Conservation (phyloP, 2,329 filamentous ascomycete genomes). For the Dothideomycetes sp. region DNA sequence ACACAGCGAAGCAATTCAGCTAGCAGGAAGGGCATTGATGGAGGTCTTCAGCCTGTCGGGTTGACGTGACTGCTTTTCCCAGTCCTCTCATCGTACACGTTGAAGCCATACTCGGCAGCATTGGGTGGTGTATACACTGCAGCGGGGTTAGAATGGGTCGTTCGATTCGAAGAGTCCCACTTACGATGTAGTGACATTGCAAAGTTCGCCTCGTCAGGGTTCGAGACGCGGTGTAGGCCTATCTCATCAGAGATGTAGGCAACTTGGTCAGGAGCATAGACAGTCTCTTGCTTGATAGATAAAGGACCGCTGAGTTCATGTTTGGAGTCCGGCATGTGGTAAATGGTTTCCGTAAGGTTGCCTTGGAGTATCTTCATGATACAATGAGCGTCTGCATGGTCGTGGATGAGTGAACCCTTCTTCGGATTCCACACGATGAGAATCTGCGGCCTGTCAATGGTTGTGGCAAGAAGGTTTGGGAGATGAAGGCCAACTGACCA, state of each 20-base stretch:
- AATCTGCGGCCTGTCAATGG: slow-evolving; percentile 40
- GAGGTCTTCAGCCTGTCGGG: too few relatives aligned
- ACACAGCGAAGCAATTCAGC: too few relatives aligned
- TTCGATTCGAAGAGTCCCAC: slow-evolving; percentile 18
- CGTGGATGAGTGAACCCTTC: slow-evolving; percentile 75
- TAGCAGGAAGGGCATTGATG: too few relatives aligned
- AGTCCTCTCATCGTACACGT: slow-evolving; percentile 68
- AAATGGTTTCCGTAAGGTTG: slow-evolving; percentile 69
- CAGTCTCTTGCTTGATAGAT: slow-evolving; percentile 53
- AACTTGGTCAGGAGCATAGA: slow-evolving; percentile 60
- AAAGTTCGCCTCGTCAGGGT: slow-evolving; percentile 57
- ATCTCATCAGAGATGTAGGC: slow-evolving; percentile 87
- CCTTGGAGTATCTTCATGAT: slow-evolving; percentile 83
- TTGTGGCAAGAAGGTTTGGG: slow-evolving; percentile 10
- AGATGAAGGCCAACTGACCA: slow-evolving; percentile 39
- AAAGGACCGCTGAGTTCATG: slow-evolving; percentile 30
- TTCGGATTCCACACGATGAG: slow-evolving; percentile 84
- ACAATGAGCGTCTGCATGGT: slow-evolving; percentile 71
- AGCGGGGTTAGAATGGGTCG: slow-evolving; percentile 2
- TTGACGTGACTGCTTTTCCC: slow-evolving; percentile 59
- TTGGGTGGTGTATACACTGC: slow-evolving; percentile 78
- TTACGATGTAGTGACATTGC: slow-evolving; percentile 73
- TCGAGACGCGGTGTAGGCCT: slow-evolving; percentile 73
- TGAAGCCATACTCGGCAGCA: slow-evolving; percentile 69
- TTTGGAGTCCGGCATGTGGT: slow-evolving; percentile 38